phyloP scores from a whole-genome alignment of 2,329 filamentous ascomycete species.

The Ceratocystis eucalypticola region DNA sequence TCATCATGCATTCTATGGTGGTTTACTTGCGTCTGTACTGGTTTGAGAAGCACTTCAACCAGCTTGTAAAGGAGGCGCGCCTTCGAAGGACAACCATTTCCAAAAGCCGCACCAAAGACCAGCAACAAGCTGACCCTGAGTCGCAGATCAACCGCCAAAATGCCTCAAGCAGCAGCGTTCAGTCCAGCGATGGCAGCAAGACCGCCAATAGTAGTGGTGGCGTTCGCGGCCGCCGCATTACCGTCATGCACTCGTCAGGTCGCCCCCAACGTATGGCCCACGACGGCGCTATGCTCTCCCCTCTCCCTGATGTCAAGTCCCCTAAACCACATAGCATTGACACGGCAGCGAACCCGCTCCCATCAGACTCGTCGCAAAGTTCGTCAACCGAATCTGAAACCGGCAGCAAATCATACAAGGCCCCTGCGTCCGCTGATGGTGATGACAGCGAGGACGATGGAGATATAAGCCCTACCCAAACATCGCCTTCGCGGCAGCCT shows the following conservation, averaged over 20 bases:
- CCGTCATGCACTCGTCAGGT: conserved; percentile 46
- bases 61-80: conserved; percentile 62
- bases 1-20: conserved; percentile 70
- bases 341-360: conserved; percentile 22
- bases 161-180: conserved; percentile 6
- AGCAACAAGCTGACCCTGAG: conserved; percentile 25
- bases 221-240: conserved; percentile 52
- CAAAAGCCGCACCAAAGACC: conserved; percentile 30
- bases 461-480: conserved; percentile 13
- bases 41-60: conserved; percentile 93
- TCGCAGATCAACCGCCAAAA: conserved; percentile 19
- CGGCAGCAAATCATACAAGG: conserved; percentile 11
- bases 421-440: conserved; percentile 9
- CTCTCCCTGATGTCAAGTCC: conserved; percentile 10
- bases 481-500: background rate
- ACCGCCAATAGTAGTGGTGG: conserved; percentile 29
- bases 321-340: conserved; percentile 30
- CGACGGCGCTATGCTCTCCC: conserved; percentile 34
- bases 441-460: background rate
- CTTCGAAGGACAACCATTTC: conserved; percentile 51
- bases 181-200: conserved; percentile 2
- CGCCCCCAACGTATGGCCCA: conserved; percentile 46
- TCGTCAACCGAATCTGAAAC: conserved; percentile 10
- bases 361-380: conserved; percentile 8
- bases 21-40: conserved; percentile 91